Evolutionary conservation across 495 filamentous ascomycete species (phyloP).

Genomic region (Copromyces sp.): DNA sequence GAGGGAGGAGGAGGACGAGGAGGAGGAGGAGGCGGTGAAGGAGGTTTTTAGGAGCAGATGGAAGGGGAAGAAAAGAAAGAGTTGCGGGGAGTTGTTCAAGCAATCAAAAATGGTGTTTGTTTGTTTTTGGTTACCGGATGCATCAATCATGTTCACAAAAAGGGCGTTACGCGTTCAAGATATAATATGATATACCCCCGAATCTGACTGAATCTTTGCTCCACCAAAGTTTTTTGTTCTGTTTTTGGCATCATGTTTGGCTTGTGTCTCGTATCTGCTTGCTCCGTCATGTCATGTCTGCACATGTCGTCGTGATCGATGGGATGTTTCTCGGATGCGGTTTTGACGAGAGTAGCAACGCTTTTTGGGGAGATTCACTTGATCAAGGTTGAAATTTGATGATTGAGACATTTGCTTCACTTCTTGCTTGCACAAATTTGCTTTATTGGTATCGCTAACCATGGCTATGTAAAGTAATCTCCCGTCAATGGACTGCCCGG

Average conservation of each 20-base stretch:
- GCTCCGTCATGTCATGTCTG: background rate
- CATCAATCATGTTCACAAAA: background rate
- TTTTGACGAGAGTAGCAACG: background rate
- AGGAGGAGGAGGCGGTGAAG: background rate
- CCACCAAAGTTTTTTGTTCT: background rate
- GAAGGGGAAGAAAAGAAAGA: background rate
- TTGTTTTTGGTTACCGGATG: background rate
- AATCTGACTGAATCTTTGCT: background rate
- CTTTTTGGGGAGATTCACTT: background rate
- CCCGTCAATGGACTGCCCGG: too few species aligned
- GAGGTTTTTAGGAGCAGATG: background rate
- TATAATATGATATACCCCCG: background rate
- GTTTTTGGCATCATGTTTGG: background rate
- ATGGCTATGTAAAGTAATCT: too few species aligned
- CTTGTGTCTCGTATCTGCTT: background rate
- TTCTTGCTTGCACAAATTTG: too few species aligned
- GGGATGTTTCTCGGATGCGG: background rate
- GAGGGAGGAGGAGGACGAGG: background rate
- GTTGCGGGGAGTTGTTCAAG: background rate
- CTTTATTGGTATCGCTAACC: background rate
- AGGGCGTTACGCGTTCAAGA: background rate
- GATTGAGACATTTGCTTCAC: background rate
- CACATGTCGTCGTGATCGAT: background rate
- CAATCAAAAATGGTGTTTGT: background rate
- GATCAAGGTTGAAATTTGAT: too few species aligned